A percentile compares a stretch with the other conserved stretches of the same genome.
These are phyloP conservation scores for Arthromyces matolae DNA, from an alignment of 768 basidiomycete genomes.

Conservation along the genomic window DNA sequence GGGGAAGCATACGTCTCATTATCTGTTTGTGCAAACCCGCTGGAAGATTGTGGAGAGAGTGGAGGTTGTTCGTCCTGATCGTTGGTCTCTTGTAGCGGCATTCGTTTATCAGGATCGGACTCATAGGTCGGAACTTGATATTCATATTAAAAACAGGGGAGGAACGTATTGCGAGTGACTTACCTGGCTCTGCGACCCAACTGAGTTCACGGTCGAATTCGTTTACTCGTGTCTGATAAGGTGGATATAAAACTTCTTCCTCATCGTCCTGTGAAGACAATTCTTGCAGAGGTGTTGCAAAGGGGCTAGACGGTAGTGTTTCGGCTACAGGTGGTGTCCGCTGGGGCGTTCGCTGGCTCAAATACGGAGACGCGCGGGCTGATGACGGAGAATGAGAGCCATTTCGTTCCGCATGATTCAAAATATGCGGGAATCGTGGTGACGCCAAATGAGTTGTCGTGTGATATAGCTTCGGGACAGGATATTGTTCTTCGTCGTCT, in stretches of 20 bases:
- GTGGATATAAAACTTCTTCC: conserved; percentile 63
- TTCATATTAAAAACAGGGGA: neutral
- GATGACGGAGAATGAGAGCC: conserved; percentile 39
- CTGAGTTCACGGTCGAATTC: conserved; percentile 60
- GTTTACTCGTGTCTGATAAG: conserved; percentile 44
- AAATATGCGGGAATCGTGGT: conserved; percentile 42
- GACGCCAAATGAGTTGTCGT: conserved; percentile 37
- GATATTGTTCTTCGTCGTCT: conserved; percentile 57
- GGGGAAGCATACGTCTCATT: conserved; percentile 44
- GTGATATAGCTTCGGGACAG: conserved; percentile 37
- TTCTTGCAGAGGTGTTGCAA: conserved; percentile 68
- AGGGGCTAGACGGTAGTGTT: conserved; percentile 64
- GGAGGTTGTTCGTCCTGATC: conserved; percentile 46
- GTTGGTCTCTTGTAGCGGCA: conserved; percentile 54
- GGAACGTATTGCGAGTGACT: conserved; percentile 21
- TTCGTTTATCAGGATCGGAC: conserved; percentile 58
- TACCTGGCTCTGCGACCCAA: conserved; percentile 75
- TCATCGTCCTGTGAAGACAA: conserved; percentile 56
- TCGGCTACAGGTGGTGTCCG: conserved; percentile 55
- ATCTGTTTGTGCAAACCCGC: conserved; percentile 39
- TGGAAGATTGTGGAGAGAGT: conserved; percentile 49
- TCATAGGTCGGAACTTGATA: conserved; percentile 9
- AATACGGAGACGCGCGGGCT: conserved; percentile 50
- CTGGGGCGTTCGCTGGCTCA: conserved; percentile 38
- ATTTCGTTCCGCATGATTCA: conserved; percentile 50